Conservation (phyloP, 2,329 filamentous ascomycete species). For the Neofusicoccum sp. region DNA sequence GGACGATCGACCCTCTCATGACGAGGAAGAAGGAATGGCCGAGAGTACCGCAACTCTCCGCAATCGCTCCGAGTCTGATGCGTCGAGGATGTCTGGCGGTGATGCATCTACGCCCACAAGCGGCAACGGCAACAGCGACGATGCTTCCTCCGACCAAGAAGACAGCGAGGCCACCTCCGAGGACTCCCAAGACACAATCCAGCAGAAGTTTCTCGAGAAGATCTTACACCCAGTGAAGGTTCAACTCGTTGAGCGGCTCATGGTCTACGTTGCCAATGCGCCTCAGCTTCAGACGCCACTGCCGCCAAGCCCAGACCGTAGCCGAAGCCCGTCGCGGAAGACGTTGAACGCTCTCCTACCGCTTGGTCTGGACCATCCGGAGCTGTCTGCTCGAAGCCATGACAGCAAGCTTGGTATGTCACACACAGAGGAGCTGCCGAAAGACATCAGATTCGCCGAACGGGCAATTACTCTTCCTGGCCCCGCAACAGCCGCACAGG, state of each 20-base stretch:
- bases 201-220: background rate
- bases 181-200: background rate
- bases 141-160: background rate
- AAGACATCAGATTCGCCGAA: no score
- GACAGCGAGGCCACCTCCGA: background rate
- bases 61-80: background rate
- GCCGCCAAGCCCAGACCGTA: no score
- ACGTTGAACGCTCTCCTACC: no score
- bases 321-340: no score
- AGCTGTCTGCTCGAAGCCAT: background rate
- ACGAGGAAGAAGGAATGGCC: background rate
- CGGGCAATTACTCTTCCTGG: no score
- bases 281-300: background rate
- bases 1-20: background rate
- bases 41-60: background rate
- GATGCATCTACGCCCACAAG: background rate
- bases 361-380: background rate
- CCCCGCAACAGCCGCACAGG: background rate
- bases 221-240: background rate
- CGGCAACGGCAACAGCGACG: background rate
- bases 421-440: background rate
- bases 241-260: background rate
- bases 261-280: background rate
- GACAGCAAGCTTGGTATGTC: background rate
- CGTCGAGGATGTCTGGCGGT: background rate